phyloP scores from a whole-genome alignment of 257 asterid species.

The Anisodus acutangulus region DNA sequence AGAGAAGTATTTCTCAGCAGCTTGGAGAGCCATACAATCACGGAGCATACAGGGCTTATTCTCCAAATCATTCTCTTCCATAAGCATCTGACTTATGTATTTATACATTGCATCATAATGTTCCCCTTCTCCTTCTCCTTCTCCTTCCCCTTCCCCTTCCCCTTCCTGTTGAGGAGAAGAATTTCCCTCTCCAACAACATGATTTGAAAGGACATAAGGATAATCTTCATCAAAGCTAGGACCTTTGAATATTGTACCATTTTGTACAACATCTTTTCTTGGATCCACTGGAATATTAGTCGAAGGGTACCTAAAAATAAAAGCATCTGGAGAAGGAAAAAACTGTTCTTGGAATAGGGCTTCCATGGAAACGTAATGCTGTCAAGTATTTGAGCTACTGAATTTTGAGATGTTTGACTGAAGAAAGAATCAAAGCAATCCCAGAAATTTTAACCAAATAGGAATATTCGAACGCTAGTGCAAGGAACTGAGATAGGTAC shows the following conservation, averaged over 20 bases:
- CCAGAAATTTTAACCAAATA: neutral
- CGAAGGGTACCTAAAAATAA: slow-evolving; percentile 17
- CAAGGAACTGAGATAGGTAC: neutral
- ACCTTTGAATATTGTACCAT: neutral
- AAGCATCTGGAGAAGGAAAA: slow-evolving; percentile 8
- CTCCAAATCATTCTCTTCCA: slow-evolving; percentile 48
- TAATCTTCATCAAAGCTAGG: slow-evolving; percentile 21
- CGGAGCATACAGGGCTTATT: slow-evolving; percentile 45
- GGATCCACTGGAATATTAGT: neutral
- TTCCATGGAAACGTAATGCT: neutral
- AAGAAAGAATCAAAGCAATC: neutral
- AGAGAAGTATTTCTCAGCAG: slow-evolving; percentile 44
- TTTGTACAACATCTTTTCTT: neutral
- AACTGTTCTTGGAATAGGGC: slow-evolving; percentile 18
- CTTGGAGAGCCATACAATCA: slow-evolving; percentile 44
- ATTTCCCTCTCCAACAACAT: neutral
- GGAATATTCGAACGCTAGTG: neutral
- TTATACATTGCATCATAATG: slow-evolving; percentile 39
- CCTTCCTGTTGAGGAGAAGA: slow-evolving; percentile 27
- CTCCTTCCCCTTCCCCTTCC: neutral
- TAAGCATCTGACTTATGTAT: slow-evolving; percentile 43
- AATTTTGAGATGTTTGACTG: slow-evolving; percentile 10
- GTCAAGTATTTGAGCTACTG: neutral
- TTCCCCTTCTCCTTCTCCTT: slow-evolving; percentile 18
- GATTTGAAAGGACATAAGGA: neutral